These are phyloP conservation scores for Albifimbria verrucaria DNA, from an alignment of 2,329 filamentous ascomycete species.

Conservation along the genomic window DNA sequence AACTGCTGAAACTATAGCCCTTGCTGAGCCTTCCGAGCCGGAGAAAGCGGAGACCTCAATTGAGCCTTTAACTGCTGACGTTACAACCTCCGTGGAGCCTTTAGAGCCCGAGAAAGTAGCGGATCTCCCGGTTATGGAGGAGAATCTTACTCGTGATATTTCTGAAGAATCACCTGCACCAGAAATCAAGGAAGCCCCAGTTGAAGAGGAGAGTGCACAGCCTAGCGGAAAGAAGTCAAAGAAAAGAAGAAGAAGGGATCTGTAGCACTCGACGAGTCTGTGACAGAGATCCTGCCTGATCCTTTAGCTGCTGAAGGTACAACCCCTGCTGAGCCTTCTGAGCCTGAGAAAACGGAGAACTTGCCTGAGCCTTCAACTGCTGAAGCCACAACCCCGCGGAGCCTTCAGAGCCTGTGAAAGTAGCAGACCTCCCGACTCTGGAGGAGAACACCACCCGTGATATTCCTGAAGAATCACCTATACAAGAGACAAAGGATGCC, in stretches of 20 bases:
- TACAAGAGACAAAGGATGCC: neutral
- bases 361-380: neutral
- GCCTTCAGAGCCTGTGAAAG: too few relatives aligned
- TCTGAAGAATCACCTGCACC: neutral
- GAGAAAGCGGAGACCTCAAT: neutral
- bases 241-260: slow-evolving; percentile 16
- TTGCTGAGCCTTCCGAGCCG: too few relatives aligned
- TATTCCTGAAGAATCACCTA: neutral
- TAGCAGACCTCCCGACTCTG: too few relatives aligned
- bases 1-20: neutral
- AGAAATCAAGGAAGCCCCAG: neutral
- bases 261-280: neutral
- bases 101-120: too few relatives aligned
- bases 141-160: neutral
- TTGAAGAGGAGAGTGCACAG: neutral
- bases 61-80: neutral
- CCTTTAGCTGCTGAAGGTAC: neutral
- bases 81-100: too few relatives aligned
- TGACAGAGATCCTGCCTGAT: neutral
- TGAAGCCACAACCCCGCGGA: slow-evolving; percentile 1
- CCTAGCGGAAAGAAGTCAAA: slow-evolving; percentile 6
- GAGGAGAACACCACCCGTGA: slow-evolving; percentile 1
- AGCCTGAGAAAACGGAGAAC: neutral
- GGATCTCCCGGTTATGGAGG: too few relatives aligned
- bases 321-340: neutral